Conservation (phyloP, 192 early-diverging fungal genomes). For the Helicostylum pulchrum region DNA sequence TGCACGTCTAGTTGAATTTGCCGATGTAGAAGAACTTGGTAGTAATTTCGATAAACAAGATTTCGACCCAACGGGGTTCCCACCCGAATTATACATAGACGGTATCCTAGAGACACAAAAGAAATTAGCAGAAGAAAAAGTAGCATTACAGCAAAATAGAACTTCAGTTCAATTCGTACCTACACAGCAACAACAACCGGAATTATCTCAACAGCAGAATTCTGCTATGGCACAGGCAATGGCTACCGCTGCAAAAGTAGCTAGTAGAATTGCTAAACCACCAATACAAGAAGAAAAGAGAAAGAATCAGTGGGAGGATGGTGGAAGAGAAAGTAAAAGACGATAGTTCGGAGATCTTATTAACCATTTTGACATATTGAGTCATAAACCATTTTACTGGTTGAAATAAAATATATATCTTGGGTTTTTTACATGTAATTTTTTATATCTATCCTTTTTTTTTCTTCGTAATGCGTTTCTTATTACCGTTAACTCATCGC, state of each 20-base stretch:
- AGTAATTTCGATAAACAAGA: conserved; percentile 69
- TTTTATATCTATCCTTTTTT: neutral
- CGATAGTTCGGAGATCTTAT: neutral
- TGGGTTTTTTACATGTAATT: neutral
- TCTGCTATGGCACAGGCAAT: conserved; percentile 25
- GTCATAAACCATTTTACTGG: neutral
- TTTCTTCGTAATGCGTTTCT: neutral
- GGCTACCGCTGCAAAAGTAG: conserved; percentile 26
- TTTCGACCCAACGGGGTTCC: conserved; percentile 71
- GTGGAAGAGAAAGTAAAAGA: neutral
- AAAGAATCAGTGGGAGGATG: neutral
- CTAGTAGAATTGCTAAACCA: conserved; percentile 19
- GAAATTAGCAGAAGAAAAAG: conserved; percentile 40
- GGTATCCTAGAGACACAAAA: conserved; percentile 49
- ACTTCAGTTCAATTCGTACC: conserved; percentile 17
- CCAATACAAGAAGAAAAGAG: conserved; percentile 1
- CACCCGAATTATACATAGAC: conserved; percentile 54
- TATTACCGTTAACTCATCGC: neutral
- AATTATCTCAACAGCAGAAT: conserved; percentile 1
- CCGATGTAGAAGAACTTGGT: conserved; percentile 78
- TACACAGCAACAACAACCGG: neutral
- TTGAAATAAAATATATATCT: neutral
- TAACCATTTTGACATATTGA: neutral
- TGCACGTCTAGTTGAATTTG: conserved; percentile 78
- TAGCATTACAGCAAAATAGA: conserved; percentile 28